Percentiles rank a stretch among this genome's conserved stretches.
Evolutionary conservation across 768 basidiomycete species (phyloP).

Genomic region (Udeniomyces megalosporus): DNA sequence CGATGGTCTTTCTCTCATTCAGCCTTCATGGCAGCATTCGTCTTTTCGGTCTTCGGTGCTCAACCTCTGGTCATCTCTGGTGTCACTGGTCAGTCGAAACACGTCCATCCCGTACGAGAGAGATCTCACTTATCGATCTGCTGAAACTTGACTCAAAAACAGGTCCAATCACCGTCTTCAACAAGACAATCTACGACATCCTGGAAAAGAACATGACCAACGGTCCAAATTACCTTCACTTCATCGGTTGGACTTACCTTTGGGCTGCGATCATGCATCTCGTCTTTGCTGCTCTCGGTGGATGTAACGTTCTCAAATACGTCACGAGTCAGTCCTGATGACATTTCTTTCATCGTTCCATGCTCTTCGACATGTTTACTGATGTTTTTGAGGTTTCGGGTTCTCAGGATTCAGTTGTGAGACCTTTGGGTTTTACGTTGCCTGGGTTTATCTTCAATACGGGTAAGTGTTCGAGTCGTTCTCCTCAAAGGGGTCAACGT

Average conservation of each 20-base stretch:
- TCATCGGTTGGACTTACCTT: constrained; percentile 81
- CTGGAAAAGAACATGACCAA: constrained; percentile 27
- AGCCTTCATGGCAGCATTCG: constrained; percentile 75
- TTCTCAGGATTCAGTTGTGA: constrained; percentile 38
- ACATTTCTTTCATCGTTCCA: constrained; percentile 43
- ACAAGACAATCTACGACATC: constrained; percentile 74
- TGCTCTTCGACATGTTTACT: too few species aligned
- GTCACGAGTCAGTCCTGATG: too few species aligned
- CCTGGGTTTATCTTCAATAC: constrained; percentile 61
- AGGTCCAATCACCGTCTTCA: constrained; percentile 82
- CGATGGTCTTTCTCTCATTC: constrained; percentile 24
- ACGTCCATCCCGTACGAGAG: neutral
- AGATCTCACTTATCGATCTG: too few species aligned
- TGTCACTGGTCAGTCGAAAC: constrained; percentile 47
- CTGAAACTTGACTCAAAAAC: too few species aligned
- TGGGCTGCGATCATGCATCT: constrained; percentile 71
- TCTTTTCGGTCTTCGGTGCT: constrained; percentile 72
- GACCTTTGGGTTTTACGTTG: constrained; percentile 83
- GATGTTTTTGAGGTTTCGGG: too few species aligned
- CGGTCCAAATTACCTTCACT: constrained; percentile 61
- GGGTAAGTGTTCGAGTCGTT: too few species aligned
- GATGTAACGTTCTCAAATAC: constrained; percentile 59
- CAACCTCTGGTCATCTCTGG: constrained; percentile 87
- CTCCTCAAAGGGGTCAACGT: too few species aligned
- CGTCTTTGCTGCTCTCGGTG: constrained; percentile 49